Percentiles rank a stretch among this genome's conserved stretches.
These are phyloP conservation scores for Eremothecium gossypii DNA, from an alignment of 1,139 yeast species.

Conservation along the genomic window DNA sequence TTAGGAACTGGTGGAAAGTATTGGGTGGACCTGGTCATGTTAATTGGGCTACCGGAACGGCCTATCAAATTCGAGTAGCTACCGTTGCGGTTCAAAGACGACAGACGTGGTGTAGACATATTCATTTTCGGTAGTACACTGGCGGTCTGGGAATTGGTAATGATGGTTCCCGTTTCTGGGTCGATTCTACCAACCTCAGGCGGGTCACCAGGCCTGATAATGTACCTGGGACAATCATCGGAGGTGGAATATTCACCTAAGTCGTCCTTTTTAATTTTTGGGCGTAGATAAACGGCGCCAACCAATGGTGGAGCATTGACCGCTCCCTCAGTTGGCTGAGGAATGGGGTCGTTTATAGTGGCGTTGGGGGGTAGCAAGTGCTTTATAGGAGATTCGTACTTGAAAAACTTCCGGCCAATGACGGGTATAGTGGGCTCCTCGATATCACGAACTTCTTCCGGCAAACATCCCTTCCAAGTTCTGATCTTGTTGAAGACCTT, in stretches of 20 bases:
- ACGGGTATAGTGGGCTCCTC: conserved; percentile 74
- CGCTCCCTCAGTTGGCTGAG: conserved; percentile 68
- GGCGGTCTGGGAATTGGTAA: conserved; percentile 18
- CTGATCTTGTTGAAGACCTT: conserved; percentile 88
- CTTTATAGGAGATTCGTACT: conserved; percentile 76
- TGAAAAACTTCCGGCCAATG: conserved; percentile 49
- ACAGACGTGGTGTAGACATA: conserved; percentile 16
- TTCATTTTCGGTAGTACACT: conserved; percentile 17
- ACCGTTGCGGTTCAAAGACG: conserved; percentile 14
- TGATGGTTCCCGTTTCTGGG: conserved; percentile 25
- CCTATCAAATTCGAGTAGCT: conserved; percentile 8
- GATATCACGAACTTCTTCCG: conserved; percentile 85
- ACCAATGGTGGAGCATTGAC: conserved; percentile 85
- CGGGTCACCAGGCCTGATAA: conserved; percentile 37
- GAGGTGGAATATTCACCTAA: conserved; percentile 61
- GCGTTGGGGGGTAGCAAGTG: conserved; percentile 69
- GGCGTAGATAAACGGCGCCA: conserved; percentile 81
- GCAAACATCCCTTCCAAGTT: conserved; percentile 97
- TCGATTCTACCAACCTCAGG: conserved; percentile 29
- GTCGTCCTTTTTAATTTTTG: conserved; percentile 67
- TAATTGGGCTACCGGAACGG: conserved; percentile 1
- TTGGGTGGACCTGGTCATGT: conserved; percentile 5
- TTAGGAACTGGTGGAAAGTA: conserved; percentile 8
- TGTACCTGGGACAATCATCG: conserved; percentile 54
- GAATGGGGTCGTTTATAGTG: conserved; percentile 60